Evolutionary conservation across 176 grass and related monocot genomes (phyloP), one percentile per base, ranked within the genome.

Genomic region (Hordeum vulgare): DNA sequence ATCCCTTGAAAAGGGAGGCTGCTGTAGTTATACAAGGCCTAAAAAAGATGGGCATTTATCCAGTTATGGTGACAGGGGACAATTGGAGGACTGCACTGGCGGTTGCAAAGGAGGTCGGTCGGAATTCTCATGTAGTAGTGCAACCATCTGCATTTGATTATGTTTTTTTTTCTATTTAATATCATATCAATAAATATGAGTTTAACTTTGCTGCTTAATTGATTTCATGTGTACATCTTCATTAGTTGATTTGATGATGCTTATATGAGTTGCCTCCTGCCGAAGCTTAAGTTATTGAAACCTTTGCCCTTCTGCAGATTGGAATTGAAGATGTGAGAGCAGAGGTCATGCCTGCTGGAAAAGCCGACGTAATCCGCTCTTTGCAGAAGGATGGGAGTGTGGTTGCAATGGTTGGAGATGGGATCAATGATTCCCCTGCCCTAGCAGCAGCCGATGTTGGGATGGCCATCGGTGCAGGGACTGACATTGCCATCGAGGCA

Each of bases 1-100:
- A 99, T 91, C 93, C 96, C 57, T 86, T 99, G 87, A 99, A 99
- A 89, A 94, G 96, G 73, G 96, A 96, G 86, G 93, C 96, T 28
- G 89, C 87, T 57, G 87, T 99, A 67, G 91, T 99, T 56, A 45
- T 96, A 45, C 74, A 94, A 92, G 96, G 93, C 26, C 78, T 99
- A 53, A 95, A 94, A 80, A 99, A 79, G 80, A 94, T 96, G 93
- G 93, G 93, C 14, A 61, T 99, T 58, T 68, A 82, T 87, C 85
- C 96, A 60, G 93, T 99, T 67, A 99, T 99, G 93, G 89, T 99
- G 34, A 99, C 96, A 7, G 96, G 96, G 45, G 96, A 96, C 75
- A 99, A 99, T 59, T 79, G 83, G 83, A 93, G 96, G 67, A 99
- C 93, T 75, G 96, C 96, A 44, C 87, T 83, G 28, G 96, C 89